phyloP scores from a whole-genome alignment of 2,329 filamentous ascomycete genomes.

The Aspergillus felis region DNA sequence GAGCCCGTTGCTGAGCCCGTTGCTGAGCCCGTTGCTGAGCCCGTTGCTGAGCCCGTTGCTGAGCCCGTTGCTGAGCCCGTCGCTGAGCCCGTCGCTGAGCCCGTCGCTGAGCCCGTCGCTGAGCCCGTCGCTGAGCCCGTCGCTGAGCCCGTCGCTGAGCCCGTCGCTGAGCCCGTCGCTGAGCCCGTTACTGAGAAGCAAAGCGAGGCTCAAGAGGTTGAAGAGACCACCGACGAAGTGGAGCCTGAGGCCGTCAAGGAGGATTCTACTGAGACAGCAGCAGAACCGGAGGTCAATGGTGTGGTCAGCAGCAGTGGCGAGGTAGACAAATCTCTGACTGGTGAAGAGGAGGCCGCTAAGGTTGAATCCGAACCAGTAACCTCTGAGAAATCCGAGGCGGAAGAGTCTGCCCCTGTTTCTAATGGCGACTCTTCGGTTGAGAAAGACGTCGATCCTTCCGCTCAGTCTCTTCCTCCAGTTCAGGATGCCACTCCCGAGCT shows the following conservation, averaged over 20 bases:
- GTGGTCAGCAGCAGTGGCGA: not conserved
- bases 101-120: not conserved
- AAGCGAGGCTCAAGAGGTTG: not conserved
- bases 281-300: not conserved
- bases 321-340: not conserved
- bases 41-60: not conserved
- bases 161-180: slow-evolving; percentile 5
- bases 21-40: slow-evolving; percentile 1
- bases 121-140: slow-evolving; percentile 7
- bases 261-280: slow-evolving; percentile 2
- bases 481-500: slow-evolving; percentile 1
- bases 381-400: not conserved
- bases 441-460: not conserved
- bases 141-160: not conserved
- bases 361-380: not conserved
- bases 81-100: not conserved
- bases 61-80: slow-evolving; percentile 1
- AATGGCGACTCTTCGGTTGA: not conserved
- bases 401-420: not conserved
- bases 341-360: slow-evolving; percentile 3
- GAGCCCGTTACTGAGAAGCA: slow-evolving; percentile 7
- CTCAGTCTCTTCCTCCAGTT: not conserved
- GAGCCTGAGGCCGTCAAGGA: slow-evolving; percentile 8
- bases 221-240: slow-evolving; percentile 7
- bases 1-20: slow-evolving; percentile 8